Evolutionary conservation across 345 rosid species (phyloP).

Genomic region (Heritiera fomes): DNA sequence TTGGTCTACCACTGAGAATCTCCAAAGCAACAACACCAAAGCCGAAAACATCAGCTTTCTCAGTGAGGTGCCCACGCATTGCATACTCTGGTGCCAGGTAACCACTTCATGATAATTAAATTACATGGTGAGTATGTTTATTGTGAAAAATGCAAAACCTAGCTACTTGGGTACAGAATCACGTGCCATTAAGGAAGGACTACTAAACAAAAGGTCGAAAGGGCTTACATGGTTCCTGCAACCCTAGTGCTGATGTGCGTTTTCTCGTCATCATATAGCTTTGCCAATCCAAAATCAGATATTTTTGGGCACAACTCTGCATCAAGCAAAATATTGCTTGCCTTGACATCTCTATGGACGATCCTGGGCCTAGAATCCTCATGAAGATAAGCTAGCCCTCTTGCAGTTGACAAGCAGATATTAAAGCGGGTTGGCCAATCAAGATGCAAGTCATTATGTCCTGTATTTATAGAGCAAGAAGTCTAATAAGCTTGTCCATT

Average conservation of each 20-base stretch:
- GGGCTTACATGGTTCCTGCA: constrained; percentile 54
- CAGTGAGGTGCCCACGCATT: constrained; percentile 70
- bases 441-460: constrained; percentile 34
- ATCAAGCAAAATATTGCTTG: constrained; percentile 58
- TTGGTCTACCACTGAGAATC: constrained; percentile 62
- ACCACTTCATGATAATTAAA: constrained; percentile 34
- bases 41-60: constrained; percentile 69
- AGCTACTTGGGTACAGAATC: neutral
- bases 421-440: constrained; percentile 46
- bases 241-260: constrained; percentile 60
- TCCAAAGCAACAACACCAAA: constrained; percentile 68
- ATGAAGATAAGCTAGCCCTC: constrained; percentile 56
- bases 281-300: constrained; percentile 64
- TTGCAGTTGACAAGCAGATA: constrained; percentile 48
- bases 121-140: neutral
- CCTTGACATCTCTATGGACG: constrained; percentile 60
- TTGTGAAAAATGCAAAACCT: neutral
- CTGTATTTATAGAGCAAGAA: neutral
- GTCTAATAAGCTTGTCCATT: neutral
- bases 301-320: constrained; percentile 51
- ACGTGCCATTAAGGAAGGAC: neutral
- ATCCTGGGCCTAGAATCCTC: constrained; percentile 55
- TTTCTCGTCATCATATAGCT: constrained; percentile 55
- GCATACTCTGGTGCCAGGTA: constrained; percentile 83
- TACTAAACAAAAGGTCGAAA: neutral